These are phyloP conservation scores for Cyclostephanos tholiformis DNA, from an alignment of 108 stramenopile genomes.

Conservation along the genomic window DNA sequence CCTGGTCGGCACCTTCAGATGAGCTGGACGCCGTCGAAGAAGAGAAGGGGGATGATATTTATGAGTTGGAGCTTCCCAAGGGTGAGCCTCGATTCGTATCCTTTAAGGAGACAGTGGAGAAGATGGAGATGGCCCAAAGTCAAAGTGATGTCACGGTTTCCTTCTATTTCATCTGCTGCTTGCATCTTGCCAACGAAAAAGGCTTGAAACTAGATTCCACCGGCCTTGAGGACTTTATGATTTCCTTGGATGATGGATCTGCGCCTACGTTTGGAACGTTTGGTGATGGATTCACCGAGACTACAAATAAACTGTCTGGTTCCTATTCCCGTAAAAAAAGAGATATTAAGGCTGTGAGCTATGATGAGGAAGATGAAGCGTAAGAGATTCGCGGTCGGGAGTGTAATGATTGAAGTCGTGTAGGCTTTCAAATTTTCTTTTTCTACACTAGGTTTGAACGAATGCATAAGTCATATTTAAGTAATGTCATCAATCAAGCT, in stretches of 20 bases:
- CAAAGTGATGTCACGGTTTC: slow-evolving; percentile 92
- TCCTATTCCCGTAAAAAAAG: background rate
- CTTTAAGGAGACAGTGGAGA: slow-evolving; percentile 75
- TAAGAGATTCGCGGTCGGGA: background rate
- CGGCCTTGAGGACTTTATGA: slow-evolving; percentile 80
- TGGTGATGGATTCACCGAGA: slow-evolving; percentile 25
- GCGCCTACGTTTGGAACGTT: slow-evolving; percentile 41
- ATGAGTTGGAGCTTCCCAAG: slow-evolving; percentile 14
- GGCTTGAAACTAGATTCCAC: slow-evolving; percentile 79
- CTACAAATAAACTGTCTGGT: slow-evolving; percentile 10
- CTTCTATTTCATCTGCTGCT: slow-evolving; percentile 97
- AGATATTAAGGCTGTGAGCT: background rate
- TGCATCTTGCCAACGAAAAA: slow-evolving; percentile 98
- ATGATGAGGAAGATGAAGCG: background rate
- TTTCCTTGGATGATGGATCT: slow-evolving; percentile 56
- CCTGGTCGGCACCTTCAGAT: slow-evolving; percentile 12
- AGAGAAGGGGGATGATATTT: slow-evolving; percentile 31
- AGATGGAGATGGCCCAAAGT: slow-evolving; percentile 68
- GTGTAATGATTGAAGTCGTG: too few relatives aligned
- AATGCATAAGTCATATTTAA: background rate
- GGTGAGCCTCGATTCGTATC: slow-evolving; percentile 47
- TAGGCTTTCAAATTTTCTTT: too few relatives aligned
- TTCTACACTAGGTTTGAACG: background rate
- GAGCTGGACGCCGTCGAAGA: slow-evolving; percentile 15
- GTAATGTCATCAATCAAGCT: background rate